phyloP scores from a whole-genome alignment of 305 asterid genomes.

The Fraxinus ornus region DNA sequence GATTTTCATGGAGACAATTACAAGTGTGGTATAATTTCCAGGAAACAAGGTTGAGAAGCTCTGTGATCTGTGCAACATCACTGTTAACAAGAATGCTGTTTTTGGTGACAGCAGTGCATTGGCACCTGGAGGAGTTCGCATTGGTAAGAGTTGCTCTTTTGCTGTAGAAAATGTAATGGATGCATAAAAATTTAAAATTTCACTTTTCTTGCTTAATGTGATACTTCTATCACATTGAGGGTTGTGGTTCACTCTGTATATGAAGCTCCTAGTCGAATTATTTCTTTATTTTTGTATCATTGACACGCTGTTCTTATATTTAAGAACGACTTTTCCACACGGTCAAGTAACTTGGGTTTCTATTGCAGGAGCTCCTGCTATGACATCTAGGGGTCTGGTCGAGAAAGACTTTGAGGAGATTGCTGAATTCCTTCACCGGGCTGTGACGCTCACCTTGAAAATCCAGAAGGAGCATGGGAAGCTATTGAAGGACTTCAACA shows the following conservation, averaged over 20 bases:
- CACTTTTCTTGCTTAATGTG: background rate
- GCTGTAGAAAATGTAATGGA: background rate
- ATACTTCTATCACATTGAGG: background rate
- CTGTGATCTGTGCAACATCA: conserved; percentile 87
- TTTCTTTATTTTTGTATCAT: background rate
- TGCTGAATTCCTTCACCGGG: conserved; percentile 85
- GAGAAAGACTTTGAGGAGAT: conserved; percentile 97
- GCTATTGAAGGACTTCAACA: conserved; percentile 84
- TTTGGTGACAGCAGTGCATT: conserved; percentile 97
- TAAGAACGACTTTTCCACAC: background rate
- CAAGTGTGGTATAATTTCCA: conserved; percentile 26
- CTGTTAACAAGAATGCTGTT: conserved; percentile 95
- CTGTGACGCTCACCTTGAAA: conserved; percentile 65
- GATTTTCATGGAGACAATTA: background rate
- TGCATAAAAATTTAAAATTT: background rate
- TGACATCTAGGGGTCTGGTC: conserved; percentile 92
- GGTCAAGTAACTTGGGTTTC: background rate
- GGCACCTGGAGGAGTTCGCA: conserved; percentile 98
- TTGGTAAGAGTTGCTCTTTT: conserved; percentile 51
- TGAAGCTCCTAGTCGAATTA: background rate
- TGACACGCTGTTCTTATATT: background rate
- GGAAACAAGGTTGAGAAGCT: conserved; percentile 98
- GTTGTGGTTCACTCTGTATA: background rate
- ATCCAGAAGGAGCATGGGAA: conserved; percentile 88
- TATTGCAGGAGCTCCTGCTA: conserved; percentile 81